Evolutionary conservation across 371 early-diverging fungal genomes (phyloP), one percentile per base, ranked within the genome.

Genomic region (Gilbertella persicaria): DNA sequence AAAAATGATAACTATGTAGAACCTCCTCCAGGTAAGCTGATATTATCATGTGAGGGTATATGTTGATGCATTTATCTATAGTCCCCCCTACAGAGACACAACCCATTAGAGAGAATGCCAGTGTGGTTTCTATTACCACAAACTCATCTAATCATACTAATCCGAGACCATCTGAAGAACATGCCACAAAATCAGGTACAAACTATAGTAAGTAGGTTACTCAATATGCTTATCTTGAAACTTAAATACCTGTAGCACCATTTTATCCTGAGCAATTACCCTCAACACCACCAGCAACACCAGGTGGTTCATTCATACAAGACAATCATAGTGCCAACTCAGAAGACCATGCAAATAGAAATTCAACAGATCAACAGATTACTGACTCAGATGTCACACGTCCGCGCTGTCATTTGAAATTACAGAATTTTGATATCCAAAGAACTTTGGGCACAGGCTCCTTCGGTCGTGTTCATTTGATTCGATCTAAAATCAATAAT

Each of bases 381-480:
- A 40, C 24, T n/a, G 48, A 48, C 29, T 48, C 48, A n/a, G 60
- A 53, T 10, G 60, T 59, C 17, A 59, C 60, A 30, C 60, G 60
- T 7, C 60, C 60, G 5, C 48, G 47, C 2, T 52, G 53, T 30
- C 53, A 57, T 26, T 21, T 62, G 23, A 55, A 55, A 39, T 19
- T 60, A 14, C 29, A 40, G 17, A 78, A 84, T 17, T 84, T 83
- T 30, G 69, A 69, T 7, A 56, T 86, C 16, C 68, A 66, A 44
- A 63, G 86, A 45, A 86, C 86, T 10, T 66, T 98, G 19, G 97
- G 98, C 10, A 93, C 94, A 1, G 98, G 98, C n/a, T 92, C 96
- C 4, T 97, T 97, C 78, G 97, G 97, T 6, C 87, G 95, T n/a
- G 98, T 98, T 29, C 91, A 89, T 70, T 74, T 97, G 16, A 92